phyloP scores from a whole-genome alignment of 352 stramenopile species.

The Phytophthora citrophthora region DNA sequence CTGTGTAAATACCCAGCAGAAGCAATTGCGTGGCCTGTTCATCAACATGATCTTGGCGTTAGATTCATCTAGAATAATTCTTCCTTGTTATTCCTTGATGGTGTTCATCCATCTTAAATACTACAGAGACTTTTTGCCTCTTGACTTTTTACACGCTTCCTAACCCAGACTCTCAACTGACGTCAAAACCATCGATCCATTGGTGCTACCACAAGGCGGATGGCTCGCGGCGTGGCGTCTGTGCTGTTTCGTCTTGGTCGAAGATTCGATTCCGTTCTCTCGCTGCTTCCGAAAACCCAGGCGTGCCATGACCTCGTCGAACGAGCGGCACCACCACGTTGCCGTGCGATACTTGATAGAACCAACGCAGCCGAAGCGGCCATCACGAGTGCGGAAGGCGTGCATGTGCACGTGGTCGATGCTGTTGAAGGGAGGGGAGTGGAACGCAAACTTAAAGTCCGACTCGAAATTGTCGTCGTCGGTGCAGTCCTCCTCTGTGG shows the following conservation, averaged over 20 bases:
- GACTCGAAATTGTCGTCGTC: constrained; percentile 38
- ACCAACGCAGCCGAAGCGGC: constrained; percentile 67
- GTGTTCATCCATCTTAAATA: constrained; percentile 26
- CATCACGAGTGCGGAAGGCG: constrained; percentile 68
- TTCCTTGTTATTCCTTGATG: neutral
- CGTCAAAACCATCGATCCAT: constrained; percentile 22
- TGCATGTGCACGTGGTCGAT: constrained; percentile 93
- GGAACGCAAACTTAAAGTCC: constrained; percentile 82
- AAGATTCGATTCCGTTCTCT: constrained; percentile 6
- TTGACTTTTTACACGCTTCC: constrained; percentile 16
- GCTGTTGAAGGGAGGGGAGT: constrained; percentile 89
- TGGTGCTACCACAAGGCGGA: constrained; percentile 16
- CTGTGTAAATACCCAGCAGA: no score
- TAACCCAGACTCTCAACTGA: constrained; percentile 34
- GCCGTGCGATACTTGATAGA: constrained; percentile 87
- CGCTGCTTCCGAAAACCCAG: constrained; percentile 29
- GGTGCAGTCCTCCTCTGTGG: constrained; percentile 16
- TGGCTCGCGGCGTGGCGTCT: constrained; percentile 26
- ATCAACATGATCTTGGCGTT: no score
- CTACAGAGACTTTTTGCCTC: neutral
- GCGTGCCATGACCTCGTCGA: constrained; percentile 72
- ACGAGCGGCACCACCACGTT: constrained; percentile 89
- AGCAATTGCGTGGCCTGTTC: no score
- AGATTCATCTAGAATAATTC: no score
- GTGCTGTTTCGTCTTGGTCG: constrained; percentile 17